Conservation (phyloP, 352 stramenopile species). For the Phytophthora megakarya region DNA sequence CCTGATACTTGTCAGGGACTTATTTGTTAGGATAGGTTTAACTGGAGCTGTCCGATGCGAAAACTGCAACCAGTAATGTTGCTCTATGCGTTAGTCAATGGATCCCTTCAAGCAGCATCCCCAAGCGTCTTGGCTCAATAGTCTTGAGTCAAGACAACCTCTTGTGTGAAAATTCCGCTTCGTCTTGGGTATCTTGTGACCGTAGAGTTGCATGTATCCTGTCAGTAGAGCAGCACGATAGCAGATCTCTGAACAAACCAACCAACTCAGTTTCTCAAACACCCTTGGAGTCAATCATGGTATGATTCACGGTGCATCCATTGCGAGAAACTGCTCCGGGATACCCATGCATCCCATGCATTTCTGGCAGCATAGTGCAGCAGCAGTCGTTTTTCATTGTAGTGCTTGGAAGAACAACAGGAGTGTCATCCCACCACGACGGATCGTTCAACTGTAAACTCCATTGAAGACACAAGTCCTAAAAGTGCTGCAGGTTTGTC, state of each 20-base stretch:
- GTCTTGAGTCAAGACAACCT: no score
- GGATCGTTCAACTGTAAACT: not conserved
- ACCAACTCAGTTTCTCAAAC: no score
- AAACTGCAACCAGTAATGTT: not conserved
- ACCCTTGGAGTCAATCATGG: no score
- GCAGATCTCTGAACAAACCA: slow-evolving; percentile 10
- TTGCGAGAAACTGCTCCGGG: slow-evolving; percentile 30
- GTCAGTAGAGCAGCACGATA: slow-evolving; percentile 16
- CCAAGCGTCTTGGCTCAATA: no score
- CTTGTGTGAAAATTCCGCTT: not conserved
- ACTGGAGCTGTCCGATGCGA: no score
- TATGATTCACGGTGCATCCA: not conserved
- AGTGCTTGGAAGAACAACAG: no score
- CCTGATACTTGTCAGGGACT: no score
- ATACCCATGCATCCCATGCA: slow-evolving; percentile 4
- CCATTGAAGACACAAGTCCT: not conserved
- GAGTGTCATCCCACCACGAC: not conserved
- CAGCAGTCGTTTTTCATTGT: slow-evolving; percentile 9
- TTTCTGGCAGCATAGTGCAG: not conserved
- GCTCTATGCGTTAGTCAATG: slow-evolving; percentile 24
- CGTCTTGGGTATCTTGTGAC: not conserved
- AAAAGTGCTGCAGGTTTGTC: not conserved
- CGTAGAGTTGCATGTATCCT: slow-evolving; percentile 33
- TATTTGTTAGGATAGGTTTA: no score
- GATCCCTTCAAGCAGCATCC: slow-evolving; percentile 33